Evolutionary conservation across 2,329 filamentous ascomycete species (phyloP).

Genomic region (Pseudopyrenochaeta lycopersici): DNA sequence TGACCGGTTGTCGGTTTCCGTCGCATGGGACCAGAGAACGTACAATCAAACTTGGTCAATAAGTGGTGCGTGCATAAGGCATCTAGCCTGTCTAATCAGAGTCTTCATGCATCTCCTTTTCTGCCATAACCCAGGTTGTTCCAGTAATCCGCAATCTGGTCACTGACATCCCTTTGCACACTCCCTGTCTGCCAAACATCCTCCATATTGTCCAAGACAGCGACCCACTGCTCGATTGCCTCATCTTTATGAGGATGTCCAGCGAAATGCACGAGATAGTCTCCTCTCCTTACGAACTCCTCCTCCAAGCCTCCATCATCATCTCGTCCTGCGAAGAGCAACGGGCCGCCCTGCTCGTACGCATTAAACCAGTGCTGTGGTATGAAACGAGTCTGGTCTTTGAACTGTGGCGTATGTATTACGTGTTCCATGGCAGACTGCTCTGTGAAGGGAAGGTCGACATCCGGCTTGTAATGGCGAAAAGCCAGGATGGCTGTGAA

Average conservation of each 20-base stretch:
- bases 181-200: conserved; percentile 32
- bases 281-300: conserved; percentile 50
- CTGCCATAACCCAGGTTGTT: conserved; percentile 9
- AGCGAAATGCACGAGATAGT: conserved; percentile 56
- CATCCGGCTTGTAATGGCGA: conserved; percentile 50
- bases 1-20: too few relatives aligned
- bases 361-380: conserved; percentile 58
- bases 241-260: conserved; percentile 45
- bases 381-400: conserved; percentile 42
- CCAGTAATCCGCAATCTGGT: conserved; percentile 36
- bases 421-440: conserved; percentile 54
- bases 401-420: conserved; percentile 45
- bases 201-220: conserved; percentile 19
- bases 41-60: too few relatives aligned
- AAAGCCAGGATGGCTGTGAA: conserved; percentile 52
- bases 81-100: too few relatives aligned
- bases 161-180: conserved; percentile 33
- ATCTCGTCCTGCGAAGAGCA: conserved; percentile 22
- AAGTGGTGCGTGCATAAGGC: too few relatives aligned
- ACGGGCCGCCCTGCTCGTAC: conserved; percentile 45
- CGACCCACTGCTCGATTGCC: conserved; percentile 48
- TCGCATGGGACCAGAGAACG: too few relatives aligned
- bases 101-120: neutral
- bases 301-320: conserved; percentile 48
- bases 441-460: conserved; percentile 49